Conservation (phyloP, 768 basidiomycete genomes). For the Tylopilus felleus region DNA sequence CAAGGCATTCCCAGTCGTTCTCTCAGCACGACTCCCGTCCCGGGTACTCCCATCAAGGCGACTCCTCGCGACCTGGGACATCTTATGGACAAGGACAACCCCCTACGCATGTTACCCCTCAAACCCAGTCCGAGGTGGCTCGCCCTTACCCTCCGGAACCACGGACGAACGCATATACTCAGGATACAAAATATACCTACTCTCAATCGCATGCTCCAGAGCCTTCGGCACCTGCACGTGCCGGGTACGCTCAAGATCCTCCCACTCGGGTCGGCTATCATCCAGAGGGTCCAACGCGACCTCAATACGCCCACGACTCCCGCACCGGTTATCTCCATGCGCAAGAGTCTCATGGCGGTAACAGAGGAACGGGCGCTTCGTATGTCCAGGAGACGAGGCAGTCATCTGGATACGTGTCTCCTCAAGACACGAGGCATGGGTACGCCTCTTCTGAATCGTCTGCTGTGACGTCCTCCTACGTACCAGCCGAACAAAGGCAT, state of each 20-base stretch:
- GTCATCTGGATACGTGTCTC: slow-evolving; percentile 16
- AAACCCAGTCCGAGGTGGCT: slow-evolving; percentile 16
- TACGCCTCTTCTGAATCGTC: slow-evolving; percentile 19
- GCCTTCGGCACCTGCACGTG: slow-evolving; percentile 11
- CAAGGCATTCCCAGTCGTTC: slow-evolving; percentile 21
- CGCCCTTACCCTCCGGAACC: slow-evolving; percentile 18
- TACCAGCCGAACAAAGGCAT: slow-evolving; percentile 20
- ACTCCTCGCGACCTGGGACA: slow-evolving; percentile 20
- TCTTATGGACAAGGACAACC: slow-evolving; percentile 20
- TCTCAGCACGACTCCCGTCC: slow-evolving; percentile 22
- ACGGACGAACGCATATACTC: slow-evolving; percentile 22
- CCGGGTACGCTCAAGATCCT: slow-evolving; percentile 16
- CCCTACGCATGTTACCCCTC: slow-evolving; percentile 3
- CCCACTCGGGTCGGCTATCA: slow-evolving; percentile 15
- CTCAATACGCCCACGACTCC: slow-evolving; percentile 15
- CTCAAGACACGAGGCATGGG: slow-evolving; percentile 21
- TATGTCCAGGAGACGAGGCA: slow-evolving; percentile 22
- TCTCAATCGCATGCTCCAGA: slow-evolving; percentile 19
- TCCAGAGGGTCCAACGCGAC: slow-evolving; percentile 14
- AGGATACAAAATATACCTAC: slow-evolving; percentile 24
- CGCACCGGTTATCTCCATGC: slow-evolving; percentile 14
- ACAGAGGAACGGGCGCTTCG: slow-evolving; percentile 1
- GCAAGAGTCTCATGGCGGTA: slow-evolving; percentile 18
- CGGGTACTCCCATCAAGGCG: slow-evolving; percentile 17
- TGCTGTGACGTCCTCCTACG: slow-evolving; percentile 13